Conservation (phyloP, 306 rosid genomes). For the Castanopsis chinensis region DNA sequence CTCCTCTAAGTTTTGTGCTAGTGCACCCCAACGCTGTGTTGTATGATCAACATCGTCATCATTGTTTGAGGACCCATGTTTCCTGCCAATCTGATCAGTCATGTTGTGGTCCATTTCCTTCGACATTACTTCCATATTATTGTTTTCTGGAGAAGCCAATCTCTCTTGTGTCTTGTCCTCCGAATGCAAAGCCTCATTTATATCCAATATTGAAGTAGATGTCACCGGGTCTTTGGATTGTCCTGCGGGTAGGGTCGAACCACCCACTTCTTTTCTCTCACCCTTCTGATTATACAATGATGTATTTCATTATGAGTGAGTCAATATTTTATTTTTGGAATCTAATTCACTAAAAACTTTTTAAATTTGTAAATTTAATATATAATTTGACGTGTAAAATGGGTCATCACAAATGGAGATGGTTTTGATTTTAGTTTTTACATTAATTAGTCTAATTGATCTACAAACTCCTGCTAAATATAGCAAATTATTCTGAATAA, state of each 20-base stretch:
- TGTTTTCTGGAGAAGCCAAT: background rate
- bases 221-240: slow-evolving; percentile 3
- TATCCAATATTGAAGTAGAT: slow-evolving; percentile 9
- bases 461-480: too few species aligned
- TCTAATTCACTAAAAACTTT: background rate
- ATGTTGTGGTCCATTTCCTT: background rate
- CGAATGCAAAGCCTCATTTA: slow-evolving; percentile 25
- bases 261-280: slow-evolving; percentile 5
- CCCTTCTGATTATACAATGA: slow-evolving; percentile 20
- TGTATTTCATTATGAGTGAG: background rate
- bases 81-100: slow-evolving; percentile 1
- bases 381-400: too few species aligned
- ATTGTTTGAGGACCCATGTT: background rate
- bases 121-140: background rate
- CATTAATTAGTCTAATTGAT: too few species aligned
- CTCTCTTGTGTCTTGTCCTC: slow-evolving; percentile 18
- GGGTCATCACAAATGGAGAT: too few species aligned
- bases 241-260: slow-evolving; percentile 14
- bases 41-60: background rate
- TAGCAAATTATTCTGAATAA: too few species aligned
- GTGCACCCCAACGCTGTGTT: background rate
- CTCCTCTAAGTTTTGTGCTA: slow-evolving; percentile 14
- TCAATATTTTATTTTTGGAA: background rate
- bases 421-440: too few species aligned
- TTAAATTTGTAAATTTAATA: too few species aligned